Evolutionary conservation across 1,284 basidiomycete species (phyloP).

Genomic region (Athelia psychrophila): DNA sequence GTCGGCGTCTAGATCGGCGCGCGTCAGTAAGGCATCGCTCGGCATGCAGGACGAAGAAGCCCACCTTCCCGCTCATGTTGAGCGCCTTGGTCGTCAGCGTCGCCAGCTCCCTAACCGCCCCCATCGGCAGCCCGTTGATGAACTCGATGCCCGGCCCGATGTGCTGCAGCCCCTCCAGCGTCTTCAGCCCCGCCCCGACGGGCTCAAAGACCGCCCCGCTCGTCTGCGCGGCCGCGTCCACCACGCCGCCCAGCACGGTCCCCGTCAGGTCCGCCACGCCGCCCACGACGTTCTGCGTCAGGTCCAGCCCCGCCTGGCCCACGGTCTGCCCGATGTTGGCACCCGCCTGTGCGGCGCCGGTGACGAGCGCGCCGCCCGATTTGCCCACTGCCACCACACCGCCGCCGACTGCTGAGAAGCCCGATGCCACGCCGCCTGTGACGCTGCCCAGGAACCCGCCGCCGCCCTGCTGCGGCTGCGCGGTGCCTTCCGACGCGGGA

Average conservation of each 20-base stretch:
- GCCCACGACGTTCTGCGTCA: slow-evolving; percentile 12
- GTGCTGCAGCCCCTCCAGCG: slow-evolving; percentile 19
- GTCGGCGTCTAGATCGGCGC: slow-evolving; percentile 19
- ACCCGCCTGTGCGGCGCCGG: slow-evolving; percentile 12
- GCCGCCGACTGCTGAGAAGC: not conserved
- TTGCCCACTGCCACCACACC: not conserved
- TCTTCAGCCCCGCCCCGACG: slow-evolving; percentile 18
- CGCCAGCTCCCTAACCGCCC: slow-evolving; percentile 17
- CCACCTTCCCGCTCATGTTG: slow-evolving; percentile 19
- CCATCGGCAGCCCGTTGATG: slow-evolving; percentile 22
- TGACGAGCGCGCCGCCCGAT: slow-evolving; percentile 10
- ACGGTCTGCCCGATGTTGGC: slow-evolving; percentile 14
- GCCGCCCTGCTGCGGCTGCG: not conserved
- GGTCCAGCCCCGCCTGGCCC: slow-evolving; percentile 15
- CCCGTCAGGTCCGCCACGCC: slow-evolving; percentile 14
- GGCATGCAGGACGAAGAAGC: not conserved
- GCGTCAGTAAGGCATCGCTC: too few species aligned
- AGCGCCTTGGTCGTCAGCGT: slow-evolving; percentile 17
- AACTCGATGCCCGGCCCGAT: slow-evolving; percentile 17
- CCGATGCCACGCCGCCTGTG: not conserved
- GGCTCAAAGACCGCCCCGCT: slow-evolving; percentile 22
- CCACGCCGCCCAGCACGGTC: slow-evolving; percentile 20
- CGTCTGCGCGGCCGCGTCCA: slow-evolving; percentile 16
- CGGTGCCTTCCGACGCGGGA: not conserved
- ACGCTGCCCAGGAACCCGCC: not conserved